Evolutionary conservation across 1,284 basidiomycete genomes (phyloP).

Genomic region (Moniliophthora roreri): DNA sequence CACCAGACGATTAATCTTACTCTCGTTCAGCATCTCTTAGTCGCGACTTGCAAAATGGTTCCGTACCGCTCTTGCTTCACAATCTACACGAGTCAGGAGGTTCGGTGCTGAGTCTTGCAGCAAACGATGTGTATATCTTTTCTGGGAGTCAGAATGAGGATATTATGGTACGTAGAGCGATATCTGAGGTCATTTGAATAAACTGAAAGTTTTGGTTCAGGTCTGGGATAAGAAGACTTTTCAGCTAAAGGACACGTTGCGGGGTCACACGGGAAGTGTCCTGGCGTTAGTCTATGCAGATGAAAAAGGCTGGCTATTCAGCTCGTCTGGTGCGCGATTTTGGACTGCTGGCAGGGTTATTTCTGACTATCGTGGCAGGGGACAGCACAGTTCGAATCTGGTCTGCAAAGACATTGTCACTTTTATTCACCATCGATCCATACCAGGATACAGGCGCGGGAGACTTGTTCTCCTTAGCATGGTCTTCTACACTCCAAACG

Average conservation of each 20-base stretch:
- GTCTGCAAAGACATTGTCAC: constrained; percentile 72
- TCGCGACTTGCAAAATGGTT: constrained; percentile 41
- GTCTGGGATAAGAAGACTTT: constrained; percentile 74
- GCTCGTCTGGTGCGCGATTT: constrained; percentile 64
- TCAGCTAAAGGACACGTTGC: constrained; percentile 68
- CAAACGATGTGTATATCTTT: constrained; percentile 74
- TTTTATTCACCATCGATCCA: constrained; percentile 80
- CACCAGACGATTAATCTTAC: constrained; percentile 17
- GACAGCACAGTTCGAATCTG: constrained; percentile 90
- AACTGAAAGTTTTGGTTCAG: constrained; percentile 7
- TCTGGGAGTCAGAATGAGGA: constrained; percentile 81
- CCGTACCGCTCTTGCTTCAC: constrained; percentile 55
- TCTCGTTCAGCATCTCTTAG: constrained; percentile 53
- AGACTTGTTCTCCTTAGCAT: constrained; percentile 88
- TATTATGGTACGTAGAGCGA: constrained; percentile 59
- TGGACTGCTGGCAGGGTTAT: constrained; percentile 4
- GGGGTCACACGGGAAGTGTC: constrained; percentile 86
- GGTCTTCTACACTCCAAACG: constrained; percentile 69
- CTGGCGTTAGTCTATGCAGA: constrained; percentile 79
- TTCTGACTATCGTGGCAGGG: constrained; percentile 41
- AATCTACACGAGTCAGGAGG: constrained; percentile 66
- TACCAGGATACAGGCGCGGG: constrained; percentile 85
- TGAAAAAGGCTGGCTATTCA: constrained; percentile 83
- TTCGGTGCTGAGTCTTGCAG: constrained; percentile 77
- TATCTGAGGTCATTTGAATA: background rate